phyloP scores from a whole-genome alignment of 805 yeast genomes.

The Candida argentea region DNA sequence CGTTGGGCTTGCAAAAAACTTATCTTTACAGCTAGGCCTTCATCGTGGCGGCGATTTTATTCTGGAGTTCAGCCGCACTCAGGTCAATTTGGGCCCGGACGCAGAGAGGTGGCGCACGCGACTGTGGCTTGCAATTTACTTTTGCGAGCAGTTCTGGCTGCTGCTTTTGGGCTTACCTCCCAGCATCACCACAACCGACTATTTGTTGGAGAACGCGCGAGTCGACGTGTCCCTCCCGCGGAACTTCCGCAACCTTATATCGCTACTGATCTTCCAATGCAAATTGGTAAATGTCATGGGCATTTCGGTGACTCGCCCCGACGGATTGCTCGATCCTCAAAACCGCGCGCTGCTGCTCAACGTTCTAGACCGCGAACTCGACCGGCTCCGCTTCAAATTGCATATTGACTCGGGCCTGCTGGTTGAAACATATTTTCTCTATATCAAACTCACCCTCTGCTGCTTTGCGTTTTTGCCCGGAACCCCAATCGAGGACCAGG shows the following conservation, averaged over 20 bases:
- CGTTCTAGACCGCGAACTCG: constrained; percentile 71
- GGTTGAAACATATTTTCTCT: constrained; percentile 69
- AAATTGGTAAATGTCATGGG: constrained; percentile 83
- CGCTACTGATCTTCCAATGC: constrained; percentile 73
- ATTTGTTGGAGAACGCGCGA: constrained; percentile 68
- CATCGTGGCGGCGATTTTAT: constrained; percentile 85
- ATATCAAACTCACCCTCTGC: constrained; percentile 72
- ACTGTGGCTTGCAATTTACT: constrained; percentile 83
- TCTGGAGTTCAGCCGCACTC: constrained; percentile 83
- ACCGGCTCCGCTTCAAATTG: constrained; percentile 55
- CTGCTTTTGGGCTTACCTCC: constrained; percentile 84
- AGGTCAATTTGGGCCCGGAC: constrained; percentile 71
- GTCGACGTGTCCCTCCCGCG: constrained; percentile 57
- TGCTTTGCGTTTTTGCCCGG: constrained; percentile 88
- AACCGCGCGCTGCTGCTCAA: constrained; percentile 73
- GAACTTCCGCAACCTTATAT: constrained; percentile 59
- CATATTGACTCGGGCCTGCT: constrained; percentile 54
- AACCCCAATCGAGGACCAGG: constrained; percentile 79
- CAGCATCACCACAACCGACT: constrained; percentile 68
- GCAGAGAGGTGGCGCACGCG: constrained; percentile 93
- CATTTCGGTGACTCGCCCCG: constrained; percentile 71
- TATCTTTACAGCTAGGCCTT: constrained; percentile 78
- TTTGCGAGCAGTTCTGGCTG: constrained; percentile 86
- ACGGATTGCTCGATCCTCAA: constrained; percentile 78
- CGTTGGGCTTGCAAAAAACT: constrained; percentile 74